Evolutionary conservation across 176 grass and related monocot species (phyloP), one percentile per base, ranked within the genome.

Genomic region (Eragrostis curvula): DNA sequence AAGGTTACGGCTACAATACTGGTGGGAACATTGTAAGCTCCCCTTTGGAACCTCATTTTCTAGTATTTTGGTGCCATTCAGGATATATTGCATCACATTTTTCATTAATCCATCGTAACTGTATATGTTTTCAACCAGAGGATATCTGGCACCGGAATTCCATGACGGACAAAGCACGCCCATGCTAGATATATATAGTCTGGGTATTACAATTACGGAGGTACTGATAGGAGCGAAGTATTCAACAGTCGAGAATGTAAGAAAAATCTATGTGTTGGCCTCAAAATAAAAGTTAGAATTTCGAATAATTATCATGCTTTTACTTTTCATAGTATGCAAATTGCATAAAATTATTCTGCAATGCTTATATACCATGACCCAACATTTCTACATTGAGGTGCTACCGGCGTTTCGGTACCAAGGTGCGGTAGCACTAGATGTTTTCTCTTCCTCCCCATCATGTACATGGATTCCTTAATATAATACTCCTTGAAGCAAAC

Each of bases 141-240:
- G 64, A 41, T 66, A 66, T 41, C 21, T 39, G 8, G 16, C 64
- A 66, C 64, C 30, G 41, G 64, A 66, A 66, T 66, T 41, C 32
- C 21, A 41, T 6, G 41, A 2, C 20, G 32, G 64, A 20, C 16
- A 66, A 41, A 66, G 20, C 64, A 41, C 64, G 41, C 17, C 36
- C 32, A 66, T 41, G 64, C 18, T 10, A 40, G 64, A 66, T 8
- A 66, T 66, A 66, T 66, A 66, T 41, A 66, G 64, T 41, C 64
- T 66, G 40, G 64, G 64, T 20, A 16, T 66, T 66, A 5, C 29
- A 13, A 62, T 62, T 28, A 30, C 29, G 12, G 59, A 62, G 59
- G 13, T 62, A 62, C 11, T 66, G 64, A 66, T 32, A 66, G 64
- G 64, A 41, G 13, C 18, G 5, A 66, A 66, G 3, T 66, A 40